Conservation (phyloP, 768 basidiomycete genomes). For the Kwoniella shandongensis region DNA sequence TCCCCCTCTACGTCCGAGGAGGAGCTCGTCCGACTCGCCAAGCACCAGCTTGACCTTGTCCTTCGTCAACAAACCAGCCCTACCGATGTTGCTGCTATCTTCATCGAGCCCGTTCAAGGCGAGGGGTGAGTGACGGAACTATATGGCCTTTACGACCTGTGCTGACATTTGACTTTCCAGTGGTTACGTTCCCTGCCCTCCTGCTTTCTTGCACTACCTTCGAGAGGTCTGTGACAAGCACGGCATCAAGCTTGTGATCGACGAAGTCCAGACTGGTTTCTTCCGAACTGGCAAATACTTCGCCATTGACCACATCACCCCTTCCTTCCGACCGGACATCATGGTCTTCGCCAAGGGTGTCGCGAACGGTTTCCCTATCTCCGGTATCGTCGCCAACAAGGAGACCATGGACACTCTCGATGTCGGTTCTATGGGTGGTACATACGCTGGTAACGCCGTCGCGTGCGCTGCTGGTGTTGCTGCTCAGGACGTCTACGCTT, state of each 20-base stretch:
- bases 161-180: conserved; percentile 70
- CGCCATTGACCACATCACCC: conserved; percentile 63
- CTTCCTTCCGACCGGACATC: conserved; percentile 82
- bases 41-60: conserved; percentile 79
- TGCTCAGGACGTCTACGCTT: conserved; percentile 70
- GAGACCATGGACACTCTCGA: conserved; percentile 69
- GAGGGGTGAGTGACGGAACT: conserved; percentile 63
- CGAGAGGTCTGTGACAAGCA: conserved; percentile 83
- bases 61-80: conserved; percentile 77
- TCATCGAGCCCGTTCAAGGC: conserved; percentile 89
- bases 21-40: conserved; percentile 63
- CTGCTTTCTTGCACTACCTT: conserved; percentile 74
- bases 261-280: conserved; percentile 74
- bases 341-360: conserved; percentile 79
- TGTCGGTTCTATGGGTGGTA: conserved; percentile 45
- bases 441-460: conserved; percentile 78
- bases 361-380: conserved; percentile 82
- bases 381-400: conserved; percentile 75
- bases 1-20: conserved; percentile 61
- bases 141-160: conserved; percentile 66
- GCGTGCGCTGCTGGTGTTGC: conserved; percentile 88
- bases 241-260: conserved; percentile 66
- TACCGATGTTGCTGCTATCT: conserved; percentile 84
- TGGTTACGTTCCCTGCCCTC: conserved; percentile 86
- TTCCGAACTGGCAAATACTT: conserved; percentile 72